Evolutionary conservation across 75 land plant species (phyloP).

Genomic region (Sequoiadendron giganteum): DNA sequence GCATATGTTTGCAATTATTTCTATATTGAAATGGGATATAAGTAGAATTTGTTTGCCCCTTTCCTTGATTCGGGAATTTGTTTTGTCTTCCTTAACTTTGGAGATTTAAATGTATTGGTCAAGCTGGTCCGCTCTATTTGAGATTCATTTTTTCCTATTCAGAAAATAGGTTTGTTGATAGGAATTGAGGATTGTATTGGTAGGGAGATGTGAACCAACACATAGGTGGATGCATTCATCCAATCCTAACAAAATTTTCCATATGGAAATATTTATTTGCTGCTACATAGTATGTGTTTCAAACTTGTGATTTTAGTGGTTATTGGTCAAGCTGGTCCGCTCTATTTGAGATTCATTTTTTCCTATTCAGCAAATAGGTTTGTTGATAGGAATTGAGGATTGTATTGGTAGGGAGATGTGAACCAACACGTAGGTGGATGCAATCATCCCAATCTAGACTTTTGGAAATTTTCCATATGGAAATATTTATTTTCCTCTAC

Average conservation of each 20-base stretch:
- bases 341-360: background rate
- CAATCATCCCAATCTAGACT: no score
- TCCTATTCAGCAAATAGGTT: background rate
- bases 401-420: background rate
- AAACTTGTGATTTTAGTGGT: no score
- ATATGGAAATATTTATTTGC: no score
- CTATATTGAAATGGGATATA: background rate
- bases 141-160: background rate
- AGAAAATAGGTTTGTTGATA: background rate
- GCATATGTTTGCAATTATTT: background rate
- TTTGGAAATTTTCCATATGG: no score
- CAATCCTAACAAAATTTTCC: no score
- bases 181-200: background rate
- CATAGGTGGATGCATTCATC: background rate
- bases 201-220: background rate
- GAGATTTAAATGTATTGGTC: no score
- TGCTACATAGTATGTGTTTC: no score
- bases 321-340: background rate
- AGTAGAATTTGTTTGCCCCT: background rate
- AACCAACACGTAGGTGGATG: background rate
- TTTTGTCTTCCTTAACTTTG: no score
- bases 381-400: background rate
- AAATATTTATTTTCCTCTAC: no score
- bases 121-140: background rate
- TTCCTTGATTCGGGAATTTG: background rate